Evolutionary conservation across 2,329 filamentous ascomycete genomes (phyloP).

Genomic region (Colletotrichum filicis): DNA sequence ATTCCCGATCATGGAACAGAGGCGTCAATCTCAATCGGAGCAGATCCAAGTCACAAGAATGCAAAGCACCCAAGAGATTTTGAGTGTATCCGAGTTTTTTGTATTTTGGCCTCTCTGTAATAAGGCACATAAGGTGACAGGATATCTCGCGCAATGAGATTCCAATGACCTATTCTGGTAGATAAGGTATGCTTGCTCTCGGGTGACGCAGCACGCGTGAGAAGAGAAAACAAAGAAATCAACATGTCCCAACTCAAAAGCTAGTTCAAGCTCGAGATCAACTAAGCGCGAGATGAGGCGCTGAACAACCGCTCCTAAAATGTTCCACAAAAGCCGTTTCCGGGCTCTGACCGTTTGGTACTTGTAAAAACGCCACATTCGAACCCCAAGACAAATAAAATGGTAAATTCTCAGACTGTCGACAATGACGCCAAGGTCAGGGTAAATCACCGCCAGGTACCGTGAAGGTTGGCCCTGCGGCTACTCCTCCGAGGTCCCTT

Average conservation of each 20-base stretch:
- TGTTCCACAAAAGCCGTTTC: background rate
- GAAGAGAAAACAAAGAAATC: background rate
- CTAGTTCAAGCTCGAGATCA: background rate
- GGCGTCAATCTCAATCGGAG: background rate
- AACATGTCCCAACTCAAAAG: background rate
- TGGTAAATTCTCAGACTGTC: background rate
- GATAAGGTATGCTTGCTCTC: background rate
- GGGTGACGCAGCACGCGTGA: background rate
- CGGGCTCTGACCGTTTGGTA: background rate
- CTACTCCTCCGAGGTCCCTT: slow-evolving; percentile 54
- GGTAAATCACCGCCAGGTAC: slow-evolving; percentile 62
- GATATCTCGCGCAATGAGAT: background rate
- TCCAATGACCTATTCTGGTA: background rate
- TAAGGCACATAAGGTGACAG: background rate
- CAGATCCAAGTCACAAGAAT: background rate
- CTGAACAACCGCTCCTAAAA: background rate
- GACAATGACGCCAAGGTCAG: background rate
- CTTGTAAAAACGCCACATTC: background rate
- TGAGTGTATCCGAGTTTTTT: background rate
- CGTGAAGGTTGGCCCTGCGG: slow-evolving; percentile 60
- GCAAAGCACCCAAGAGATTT: background rate
- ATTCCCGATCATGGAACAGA: background rate
- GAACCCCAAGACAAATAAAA: background rate
- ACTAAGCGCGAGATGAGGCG: background rate
- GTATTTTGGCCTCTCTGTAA: background rate